A percentile compares a stretch with the other conserved stretches of the same genome.
These are phyloP conservation scores for Cyathus olla DNA, from an alignment of 1,284 basidiomycete genomes.

Conservation along the genomic window DNA sequence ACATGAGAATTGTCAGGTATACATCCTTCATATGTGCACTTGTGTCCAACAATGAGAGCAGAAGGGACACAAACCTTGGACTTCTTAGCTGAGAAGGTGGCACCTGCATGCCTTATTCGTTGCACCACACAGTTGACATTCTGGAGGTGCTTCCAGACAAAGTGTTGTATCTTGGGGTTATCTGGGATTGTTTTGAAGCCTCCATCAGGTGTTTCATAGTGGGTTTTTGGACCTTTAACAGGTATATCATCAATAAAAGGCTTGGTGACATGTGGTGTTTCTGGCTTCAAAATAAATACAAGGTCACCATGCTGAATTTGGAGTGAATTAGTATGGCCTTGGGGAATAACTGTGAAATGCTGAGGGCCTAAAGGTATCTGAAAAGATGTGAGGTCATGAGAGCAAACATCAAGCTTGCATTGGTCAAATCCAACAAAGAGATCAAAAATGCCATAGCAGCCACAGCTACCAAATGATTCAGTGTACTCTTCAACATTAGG, in stretches of 20 bases:
- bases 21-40: slow-evolving; percentile 23
- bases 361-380: slow-evolving; percentile 18
- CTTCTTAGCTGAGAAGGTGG: slow-evolving; percentile 28
- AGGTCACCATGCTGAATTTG: slow-evolving; percentile 40
- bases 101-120: slow-evolving; percentile 15
- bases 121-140: too few species aligned
- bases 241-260: slow-evolving; percentile 45
- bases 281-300: slow-evolving; percentile 40
- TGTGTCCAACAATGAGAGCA: slow-evolving; percentile 23
- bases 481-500: slow-evolving; percentile 9
- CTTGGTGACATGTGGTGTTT: slow-evolving; percentile 29
- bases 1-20: too few species aligned
- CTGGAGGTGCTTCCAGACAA: slow-evolving; percentile 48
- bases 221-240: slow-evolving; percentile 36
- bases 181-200: slow-evolving; percentile 33
- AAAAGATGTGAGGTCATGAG: slow-evolving; percentile 24
- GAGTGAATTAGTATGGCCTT: slow-evolving; percentile 46
- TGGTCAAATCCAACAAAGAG: slow-evolving; percentile 23
- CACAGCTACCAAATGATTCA: slow-evolving; percentile 13
- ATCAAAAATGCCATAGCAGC: slow-evolving; percentile 19
- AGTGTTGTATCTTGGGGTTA: slow-evolving; percentile 40
- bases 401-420: too few species aligned
- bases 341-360: slow-evolving; percentile 25
- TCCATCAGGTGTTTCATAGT: slow-evolving; percentile 28
- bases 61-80: slow-evolving; percentile 20